Conservation (phyloP, 352 stramenopile species). For the Aphanomyces euteiches region DNA sequence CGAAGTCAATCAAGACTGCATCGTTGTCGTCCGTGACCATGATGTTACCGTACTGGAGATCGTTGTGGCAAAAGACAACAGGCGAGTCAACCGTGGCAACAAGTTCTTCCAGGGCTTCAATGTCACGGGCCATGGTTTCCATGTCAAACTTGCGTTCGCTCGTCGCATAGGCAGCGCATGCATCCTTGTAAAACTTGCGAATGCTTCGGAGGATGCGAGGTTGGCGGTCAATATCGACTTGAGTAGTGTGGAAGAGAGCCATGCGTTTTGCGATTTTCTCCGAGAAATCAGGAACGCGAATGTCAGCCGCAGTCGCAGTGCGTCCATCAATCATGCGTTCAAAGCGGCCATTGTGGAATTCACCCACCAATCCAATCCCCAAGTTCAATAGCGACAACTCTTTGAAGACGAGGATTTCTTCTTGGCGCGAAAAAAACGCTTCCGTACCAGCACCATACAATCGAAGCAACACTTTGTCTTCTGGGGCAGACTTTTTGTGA, state of each 20-base stretch:
- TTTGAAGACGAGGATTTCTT: constrained; percentile 77
- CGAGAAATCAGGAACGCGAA: constrained; percentile 54
- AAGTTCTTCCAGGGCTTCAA: constrained; percentile 56
- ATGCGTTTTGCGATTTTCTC: constrained; percentile 59
- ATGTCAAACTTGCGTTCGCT: constrained; percentile 42
- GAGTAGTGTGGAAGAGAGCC: constrained; percentile 59
- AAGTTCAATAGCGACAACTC: constrained; percentile 65
- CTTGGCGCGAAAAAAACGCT: constrained; percentile 68
- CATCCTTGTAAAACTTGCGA: neutral
- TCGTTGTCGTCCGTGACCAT: constrained; percentile 44
- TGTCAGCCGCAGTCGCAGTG: constrained; percentile 63
- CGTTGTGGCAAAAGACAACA: constrained; percentile 89
- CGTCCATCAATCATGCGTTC: constrained; percentile 72
- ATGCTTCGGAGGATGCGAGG: constrained; percentile 12
- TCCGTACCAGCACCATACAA: constrained; percentile 81
- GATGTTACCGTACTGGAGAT: constrained; percentile 91
- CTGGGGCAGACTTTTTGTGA: constrained; percentile 59
- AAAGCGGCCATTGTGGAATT: constrained; percentile 70
- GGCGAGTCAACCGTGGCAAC: constrained; percentile 59
- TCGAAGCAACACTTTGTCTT: constrained; percentile 66
- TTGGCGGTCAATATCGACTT: constrained; percentile 33
- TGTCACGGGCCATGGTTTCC: constrained; percentile 35
- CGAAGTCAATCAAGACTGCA: constrained; percentile 89
- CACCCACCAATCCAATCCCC: constrained; percentile 62
- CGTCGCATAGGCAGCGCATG: constrained; percentile 46